These are phyloP conservation scores for Trichoderma sp. DNA, from an alignment of 2,329 filamentous ascomycete species.

Conservation along the genomic window DNA sequence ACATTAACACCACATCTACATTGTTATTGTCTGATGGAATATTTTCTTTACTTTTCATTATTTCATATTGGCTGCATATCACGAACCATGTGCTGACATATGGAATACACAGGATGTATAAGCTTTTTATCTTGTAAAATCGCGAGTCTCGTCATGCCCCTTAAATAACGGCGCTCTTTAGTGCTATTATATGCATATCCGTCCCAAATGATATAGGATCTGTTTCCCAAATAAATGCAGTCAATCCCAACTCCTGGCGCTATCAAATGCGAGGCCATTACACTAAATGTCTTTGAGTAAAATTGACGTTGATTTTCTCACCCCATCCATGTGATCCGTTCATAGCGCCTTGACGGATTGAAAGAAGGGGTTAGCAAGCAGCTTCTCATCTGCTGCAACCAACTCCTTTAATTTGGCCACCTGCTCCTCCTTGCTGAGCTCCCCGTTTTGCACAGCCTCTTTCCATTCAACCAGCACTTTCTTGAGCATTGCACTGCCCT, in stretches of 20 bases:
- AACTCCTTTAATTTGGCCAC: slow-evolving; percentile 74
- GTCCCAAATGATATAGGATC: not conserved
- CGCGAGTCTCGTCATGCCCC: not conserved
- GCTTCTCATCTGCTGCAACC: slow-evolving; percentile 67
- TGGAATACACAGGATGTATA: not conserved
- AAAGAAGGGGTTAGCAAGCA: slow-evolving; percentile 68
- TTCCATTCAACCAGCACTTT: slow-evolving; percentile 83
- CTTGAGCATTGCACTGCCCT: slow-evolving; percentile 83
- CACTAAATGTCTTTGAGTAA: not conserved
- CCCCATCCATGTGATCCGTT: slow-evolving; percentile 31
- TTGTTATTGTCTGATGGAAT: slow-evolving; percentile 19
- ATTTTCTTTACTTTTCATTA: not conserved
- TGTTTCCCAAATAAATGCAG: not conserved
- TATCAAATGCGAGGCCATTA: slow-evolving; percentile 2
- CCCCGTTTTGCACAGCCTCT: slow-evolving; percentile 60
- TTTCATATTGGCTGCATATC: not conserved
- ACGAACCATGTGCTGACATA: not conserved
- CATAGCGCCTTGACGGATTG: slow-evolving; percentile 58
- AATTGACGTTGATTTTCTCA: not conserved
- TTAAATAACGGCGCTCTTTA: not conserved
- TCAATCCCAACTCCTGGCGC: slow-evolving; percentile 10
- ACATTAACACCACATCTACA: slow-evolving; percentile 23
- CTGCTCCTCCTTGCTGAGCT: slow-evolving; percentile 71
- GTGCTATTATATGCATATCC: not conserved
- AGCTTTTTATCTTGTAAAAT: not conserved